These are phyloP conservation scores for Grifola frondosa DNA, from an alignment of 1,284 basidiomycete species.

Conservation along the genomic window DNA sequence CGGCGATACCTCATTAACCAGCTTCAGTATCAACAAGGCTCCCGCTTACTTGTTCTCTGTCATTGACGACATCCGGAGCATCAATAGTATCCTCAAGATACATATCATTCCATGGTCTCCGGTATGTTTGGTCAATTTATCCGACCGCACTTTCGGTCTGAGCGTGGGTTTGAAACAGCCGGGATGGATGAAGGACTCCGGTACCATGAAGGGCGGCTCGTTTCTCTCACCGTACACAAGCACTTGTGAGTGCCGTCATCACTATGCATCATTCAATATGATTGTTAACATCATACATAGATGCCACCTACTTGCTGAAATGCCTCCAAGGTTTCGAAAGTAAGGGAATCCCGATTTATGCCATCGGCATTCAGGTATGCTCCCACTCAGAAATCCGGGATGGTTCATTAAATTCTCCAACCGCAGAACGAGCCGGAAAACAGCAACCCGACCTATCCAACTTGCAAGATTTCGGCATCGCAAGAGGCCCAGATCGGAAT, in stretches of 20 bases:
- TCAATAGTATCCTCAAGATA: slow-evolving; percentile 43
- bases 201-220: slow-evolving; percentile 45
- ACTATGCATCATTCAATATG: not conserved
- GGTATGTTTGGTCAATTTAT: slow-evolving; percentile 28
- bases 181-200: slow-evolving; percentile 51
- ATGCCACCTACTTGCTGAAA: slow-evolving; percentile 46
- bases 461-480: slow-evolving; percentile 37
- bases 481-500: slow-evolving; percentile 44
- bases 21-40: slow-evolving; percentile 44
- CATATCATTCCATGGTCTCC: slow-evolving; percentile 53
- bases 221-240: slow-evolving; percentile 37
- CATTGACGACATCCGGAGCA: slow-evolving; percentile 44
- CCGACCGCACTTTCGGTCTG: not conserved
- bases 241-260: slow-evolving; percentile 33
- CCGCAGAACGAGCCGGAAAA: slow-evolving; percentile 53
- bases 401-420: not conserved
- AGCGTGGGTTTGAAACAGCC: slow-evolving; percentile 34
- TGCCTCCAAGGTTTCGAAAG: slow-evolving; percentile 43
- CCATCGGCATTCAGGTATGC: slow-evolving; percentile 47
- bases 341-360: slow-evolving; percentile 43
- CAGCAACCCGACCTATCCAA: slow-evolving; percentile 44
- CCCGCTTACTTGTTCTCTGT: slow-evolving; percentile 47
- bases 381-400: too few relatives aligned
- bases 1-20: slow-evolving; percentile 41
- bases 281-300: slow-evolving; percentile 25